A percentile compares a stretch with the other conserved stretches of the same genome.
Conservation (phyloP, 192 early-diverging fungal species). For the Endogone sp. region DNA sequence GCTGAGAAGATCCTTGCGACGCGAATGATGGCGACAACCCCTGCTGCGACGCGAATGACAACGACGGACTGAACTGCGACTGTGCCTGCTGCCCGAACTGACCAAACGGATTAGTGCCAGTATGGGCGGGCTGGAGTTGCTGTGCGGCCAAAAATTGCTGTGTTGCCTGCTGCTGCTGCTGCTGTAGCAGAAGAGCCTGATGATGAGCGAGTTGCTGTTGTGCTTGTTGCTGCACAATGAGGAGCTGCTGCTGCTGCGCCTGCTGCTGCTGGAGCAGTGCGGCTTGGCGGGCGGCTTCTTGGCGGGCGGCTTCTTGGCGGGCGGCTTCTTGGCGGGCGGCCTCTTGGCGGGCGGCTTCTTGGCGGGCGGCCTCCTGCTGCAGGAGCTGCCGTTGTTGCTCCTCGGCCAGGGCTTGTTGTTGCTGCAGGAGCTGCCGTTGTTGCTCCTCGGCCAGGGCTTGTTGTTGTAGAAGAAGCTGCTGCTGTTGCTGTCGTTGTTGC, state of each 20-base stretch:
- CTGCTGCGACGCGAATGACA: slow-evolving; percentile 1
- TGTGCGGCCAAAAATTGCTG: slow-evolving; percentile 27
- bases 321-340: not conserved
- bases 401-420: not conserved
- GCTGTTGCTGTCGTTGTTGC: slow-evolving; percentile 12
- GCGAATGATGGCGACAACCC: not conserved
- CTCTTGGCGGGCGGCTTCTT: too few species aligned
- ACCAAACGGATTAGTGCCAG: slow-evolving; percentile 7
- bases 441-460: too few species aligned
- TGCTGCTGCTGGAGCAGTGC: not conserved
- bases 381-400: too few species aligned
- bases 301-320: not conserved
- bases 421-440: slow-evolving; percentile 1
- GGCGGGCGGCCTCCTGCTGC: not conserved
- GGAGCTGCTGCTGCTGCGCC: not conserved
- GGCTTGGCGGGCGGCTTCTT: not conserved
- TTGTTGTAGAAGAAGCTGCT: slow-evolving; percentile 5
- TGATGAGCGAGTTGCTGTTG: slow-evolving; percentile 27
- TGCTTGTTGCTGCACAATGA: slow-evolving; percentile 22
- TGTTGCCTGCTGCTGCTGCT: slow-evolving; percentile 26
- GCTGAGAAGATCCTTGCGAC: slow-evolving; percentile 10
- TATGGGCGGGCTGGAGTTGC: slow-evolving; percentile 21
- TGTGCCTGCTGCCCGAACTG: slow-evolving; percentile 6
- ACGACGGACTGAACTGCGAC: slow-evolving; percentile 2
- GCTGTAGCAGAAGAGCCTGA: slow-evolving; percentile 32